A percentile compares a stretch with the other conserved stretches of the same genome.
phyloP scores from a whole-genome alignment of 495 filamentous ascomycete species.

The Aspergillus conjunctus region DNA sequence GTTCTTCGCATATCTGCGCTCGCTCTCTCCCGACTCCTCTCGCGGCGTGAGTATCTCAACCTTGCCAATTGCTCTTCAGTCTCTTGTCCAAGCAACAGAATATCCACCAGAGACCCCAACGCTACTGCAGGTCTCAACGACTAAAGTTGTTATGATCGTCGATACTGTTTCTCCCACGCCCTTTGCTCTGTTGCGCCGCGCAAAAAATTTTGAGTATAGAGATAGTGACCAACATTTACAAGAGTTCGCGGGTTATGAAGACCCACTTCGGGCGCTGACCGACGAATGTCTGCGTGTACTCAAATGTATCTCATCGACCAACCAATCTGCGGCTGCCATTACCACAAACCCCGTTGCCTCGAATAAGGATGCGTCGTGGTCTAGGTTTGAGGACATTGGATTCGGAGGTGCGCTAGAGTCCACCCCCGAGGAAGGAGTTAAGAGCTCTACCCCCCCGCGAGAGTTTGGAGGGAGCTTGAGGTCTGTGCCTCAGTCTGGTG shows the following conservation, averaged over 20 bases:
- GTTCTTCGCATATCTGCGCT: slow-evolving; percentile 96
- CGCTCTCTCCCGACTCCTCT: slow-evolving; percentile 76
- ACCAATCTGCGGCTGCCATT: slow-evolving; percentile 73
- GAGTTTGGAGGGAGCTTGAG: slow-evolving; percentile 45
- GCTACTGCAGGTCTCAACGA: slow-evolving; percentile 76
- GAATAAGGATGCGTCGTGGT: slow-evolving; percentile 87
- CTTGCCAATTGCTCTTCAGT: slow-evolving; percentile 86
- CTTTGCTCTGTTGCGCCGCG: slow-evolving; percentile 85
- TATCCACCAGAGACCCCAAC: slow-evolving; percentile 84
- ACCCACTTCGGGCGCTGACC: slow-evolving; percentile 83
- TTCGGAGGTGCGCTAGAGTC: slow-evolving; percentile 78
- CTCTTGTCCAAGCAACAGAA: slow-evolving; percentile 87
- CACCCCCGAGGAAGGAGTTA: slow-evolving; percentile 62
- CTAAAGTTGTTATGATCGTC: slow-evolving; percentile 95
- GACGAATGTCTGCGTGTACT: slow-evolving; percentile 93
- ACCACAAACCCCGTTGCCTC: slow-evolving; percentile 65
- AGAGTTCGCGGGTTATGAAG: slow-evolving; percentile 83
- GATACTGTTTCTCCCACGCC: slow-evolving; percentile 94
- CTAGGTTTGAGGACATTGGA: slow-evolving; percentile 92
- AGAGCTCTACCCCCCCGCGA: slow-evolving; percentile 29
- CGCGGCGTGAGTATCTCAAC: slow-evolving; percentile 74
- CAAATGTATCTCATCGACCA: slow-evolving; percentile 81
- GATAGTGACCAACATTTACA: slow-evolving; percentile 82
- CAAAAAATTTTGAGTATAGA: slow-evolving; percentile 92
- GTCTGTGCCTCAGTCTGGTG: slow-evolving; percentile 62